Conservation (phyloP, 495 filamentous ascomycete species). For the Talaromyces nanjingensis region DNA sequence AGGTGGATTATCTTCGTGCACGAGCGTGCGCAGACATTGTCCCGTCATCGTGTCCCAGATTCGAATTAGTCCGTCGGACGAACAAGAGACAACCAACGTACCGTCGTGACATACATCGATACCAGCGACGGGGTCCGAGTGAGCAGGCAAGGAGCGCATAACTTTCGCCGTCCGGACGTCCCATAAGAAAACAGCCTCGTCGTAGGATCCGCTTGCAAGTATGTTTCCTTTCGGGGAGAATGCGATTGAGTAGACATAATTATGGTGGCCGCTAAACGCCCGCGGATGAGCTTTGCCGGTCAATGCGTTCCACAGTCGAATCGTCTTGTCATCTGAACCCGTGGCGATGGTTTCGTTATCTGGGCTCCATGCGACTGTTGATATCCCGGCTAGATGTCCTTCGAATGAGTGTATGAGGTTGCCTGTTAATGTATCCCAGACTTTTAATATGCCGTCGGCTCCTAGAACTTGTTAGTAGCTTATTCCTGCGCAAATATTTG, state of each 20-base stretch:
- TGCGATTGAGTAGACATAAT: constrained; percentile 87
- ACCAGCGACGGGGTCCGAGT: constrained; percentile 88
- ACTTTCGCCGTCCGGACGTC: constrained; percentile 76
- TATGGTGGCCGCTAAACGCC: constrained; percentile 81
- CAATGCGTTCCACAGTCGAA: constrained; percentile 81
- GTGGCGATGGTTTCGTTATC: constrained; percentile 80
- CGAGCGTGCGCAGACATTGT: constrained; percentile 87
- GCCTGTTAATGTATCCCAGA: constrained; percentile 80
- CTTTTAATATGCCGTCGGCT: constrained; percentile 79
- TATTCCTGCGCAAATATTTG: constrained; percentile 8
- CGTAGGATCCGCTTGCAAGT: constrained; percentile 87
- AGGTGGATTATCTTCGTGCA: constrained; percentile 92
- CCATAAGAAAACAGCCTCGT: constrained; percentile 96
- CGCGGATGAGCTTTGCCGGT: constrained; percentile 59
- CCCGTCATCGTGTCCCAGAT: constrained; percentile 96
- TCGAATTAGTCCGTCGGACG: constrained; percentile 81
- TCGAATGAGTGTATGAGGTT: constrained; percentile 79
- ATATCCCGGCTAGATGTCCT: constrained; percentile 87
- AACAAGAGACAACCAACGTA: constrained; percentile 83
- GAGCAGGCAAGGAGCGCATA: constrained; percentile 88
- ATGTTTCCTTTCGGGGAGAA: constrained; percentile 97
- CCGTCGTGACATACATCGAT: constrained; percentile 91
- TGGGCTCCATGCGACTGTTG: constrained; percentile 83
- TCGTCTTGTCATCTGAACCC: constrained; percentile 92
- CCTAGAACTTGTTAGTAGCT: constrained; percentile 32